Evolutionary conservation across 495 filamentous ascomycete species (phyloP).

Genomic region (Aspergillus ostianus): DNA sequence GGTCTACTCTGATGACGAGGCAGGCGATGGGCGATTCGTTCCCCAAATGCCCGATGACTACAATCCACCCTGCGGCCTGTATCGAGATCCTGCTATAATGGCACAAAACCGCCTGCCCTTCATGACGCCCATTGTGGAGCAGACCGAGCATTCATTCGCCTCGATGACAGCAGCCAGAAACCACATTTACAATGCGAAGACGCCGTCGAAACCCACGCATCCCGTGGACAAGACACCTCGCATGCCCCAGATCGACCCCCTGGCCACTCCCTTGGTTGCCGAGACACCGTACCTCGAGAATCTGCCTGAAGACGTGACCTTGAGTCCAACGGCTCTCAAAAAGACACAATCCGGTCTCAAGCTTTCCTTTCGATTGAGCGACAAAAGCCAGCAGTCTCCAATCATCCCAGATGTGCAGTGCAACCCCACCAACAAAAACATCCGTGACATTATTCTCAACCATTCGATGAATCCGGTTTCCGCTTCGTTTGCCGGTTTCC

Average conservation of each 20-base stretch:
- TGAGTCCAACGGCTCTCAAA: conserved; percentile 48
- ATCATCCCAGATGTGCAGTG: conserved; percentile 80
- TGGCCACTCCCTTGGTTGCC: conserved; percentile 30
- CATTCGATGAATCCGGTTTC: background rate
- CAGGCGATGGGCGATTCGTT: conserved; percentile 48
- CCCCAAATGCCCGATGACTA: conserved; percentile 84
- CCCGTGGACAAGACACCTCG: conserved; percentile 23
- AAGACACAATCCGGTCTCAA: conserved; percentile 30
- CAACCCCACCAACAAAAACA: conserved; percentile 77
- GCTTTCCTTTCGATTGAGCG: conserved; percentile 21
- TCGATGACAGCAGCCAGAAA: conserved; percentile 55
- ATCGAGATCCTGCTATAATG: conserved; percentile 69
- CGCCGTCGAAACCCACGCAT: conserved; percentile 60
- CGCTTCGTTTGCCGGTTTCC: conserved; percentile 67
- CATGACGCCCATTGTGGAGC: conserved; percentile 98
- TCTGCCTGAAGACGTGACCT: conserved; percentile 36
- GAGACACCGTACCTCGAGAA: conserved; percentile 31
- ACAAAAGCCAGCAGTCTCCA: conserved; percentile 42
- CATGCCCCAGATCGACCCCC: conserved; percentile 35
- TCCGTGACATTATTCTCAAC: conserved; percentile 71
- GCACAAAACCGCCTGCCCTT: conserved; percentile 89
- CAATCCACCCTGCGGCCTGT: conserved; percentile 68
- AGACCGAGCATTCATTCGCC: conserved; percentile 81
- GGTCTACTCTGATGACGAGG: conserved; percentile 21
- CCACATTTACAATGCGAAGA: conserved; percentile 65